Evolutionary conservation across 2,329 filamentous ascomycete genomes (phyloP), one percentile per base, ranked within the genome.

Genomic region (Sporothrix variecibatus): DNA sequence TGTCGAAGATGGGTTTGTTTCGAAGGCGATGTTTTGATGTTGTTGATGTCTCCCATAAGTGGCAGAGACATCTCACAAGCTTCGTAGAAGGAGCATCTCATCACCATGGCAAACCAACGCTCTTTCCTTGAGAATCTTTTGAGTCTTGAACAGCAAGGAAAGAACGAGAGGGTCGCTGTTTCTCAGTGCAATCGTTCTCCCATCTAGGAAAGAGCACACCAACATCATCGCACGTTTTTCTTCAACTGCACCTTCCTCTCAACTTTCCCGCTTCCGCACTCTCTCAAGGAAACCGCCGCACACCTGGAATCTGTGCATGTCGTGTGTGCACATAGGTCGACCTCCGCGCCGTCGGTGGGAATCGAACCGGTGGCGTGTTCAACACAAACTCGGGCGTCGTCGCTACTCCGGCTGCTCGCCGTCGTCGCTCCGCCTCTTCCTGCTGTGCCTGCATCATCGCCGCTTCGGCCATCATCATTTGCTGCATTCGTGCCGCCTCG

Each of bases 291-390:
- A 38, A 49, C 28, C 65, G 56, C 4, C n/a, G 34, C 9, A 73
- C 58, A 11, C 71, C 71, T 3, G 46, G 46, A 20, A 58, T 43
- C 60, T 75, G 74, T n/a, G 74, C 49, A 15, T 71, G 31, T 1
- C 49, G 34, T 7, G 74, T 58, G 15, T 76, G 73, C 31, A 74
- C 65, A 31, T 76, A 75, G 15, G 26, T 53, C 17, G 73, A 23
- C 20, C 31, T 72, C 3, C 68, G 62, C 7, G 53, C 43, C 11
- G 76, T 76, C 5, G 77, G 76, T 23, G 75, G 75, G 8, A 77
- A 73, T 6, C 72, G 71, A 43, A 72, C 62, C 26, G 75, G 77
- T 7, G 76, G 74, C 72, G 72, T 58, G 65, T 78, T 77, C 5
- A 77, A 64, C 8, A 73, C 74, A 17, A 60, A 76, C 8, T 23